Evolutionary conservation across 2,329 filamentous ascomycete genomes (phyloP).

Genomic region (Blastomyces parvus): DNA sequence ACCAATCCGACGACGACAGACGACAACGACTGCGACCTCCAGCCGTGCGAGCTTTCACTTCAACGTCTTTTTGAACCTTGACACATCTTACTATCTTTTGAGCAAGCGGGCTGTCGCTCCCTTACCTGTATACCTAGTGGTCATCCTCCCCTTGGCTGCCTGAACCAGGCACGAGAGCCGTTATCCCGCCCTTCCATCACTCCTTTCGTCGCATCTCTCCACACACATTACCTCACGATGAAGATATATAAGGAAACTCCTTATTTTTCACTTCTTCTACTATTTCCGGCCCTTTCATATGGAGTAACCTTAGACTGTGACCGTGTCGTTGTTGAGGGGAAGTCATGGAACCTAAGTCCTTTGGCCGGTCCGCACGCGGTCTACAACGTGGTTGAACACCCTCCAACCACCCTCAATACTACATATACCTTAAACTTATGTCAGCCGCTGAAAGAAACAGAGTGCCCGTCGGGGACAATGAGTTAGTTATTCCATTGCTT

Average conservation of each 20-base stretch:
- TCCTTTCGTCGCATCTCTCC: not conserved
- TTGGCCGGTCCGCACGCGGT: slow-evolving; percentile 22
- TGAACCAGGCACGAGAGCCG: not conserved
- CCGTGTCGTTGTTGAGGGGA: slow-evolving; percentile 21
- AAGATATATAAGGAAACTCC: slow-evolving; percentile 10
- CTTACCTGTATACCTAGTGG: not conserved
- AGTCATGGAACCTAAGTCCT: slow-evolving; percentile 22
- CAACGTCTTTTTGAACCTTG: not conserved
- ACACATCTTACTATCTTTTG: not conserved
- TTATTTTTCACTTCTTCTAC: slow-evolving; percentile 15
- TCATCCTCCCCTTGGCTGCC: not conserved
- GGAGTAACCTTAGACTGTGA: slow-evolving; percentile 21
- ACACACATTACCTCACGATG: slow-evolving; percentile 8
- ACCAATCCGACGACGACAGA: not conserved
- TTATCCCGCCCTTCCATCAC: not conserved
- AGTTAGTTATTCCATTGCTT: slow-evolving; percentile 7
- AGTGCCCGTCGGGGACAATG: slow-evolving; percentile 15
- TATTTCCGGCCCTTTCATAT: slow-evolving; percentile 16
- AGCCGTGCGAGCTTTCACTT: not conserved
- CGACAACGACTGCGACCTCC: not conserved
- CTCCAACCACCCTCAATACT: slow-evolving; percentile 49
- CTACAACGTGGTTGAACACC: slow-evolving; percentile 15
- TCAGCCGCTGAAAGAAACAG: slow-evolving; percentile 48
- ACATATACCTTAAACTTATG: slow-evolving; percentile 79
- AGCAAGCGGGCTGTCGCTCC: not conserved